A percentile compares a stretch with the other conserved stretches of the same genome.
Conservation (phyloP, 495 filamentous ascomycete species). For the Tuber indicum region DNA sequence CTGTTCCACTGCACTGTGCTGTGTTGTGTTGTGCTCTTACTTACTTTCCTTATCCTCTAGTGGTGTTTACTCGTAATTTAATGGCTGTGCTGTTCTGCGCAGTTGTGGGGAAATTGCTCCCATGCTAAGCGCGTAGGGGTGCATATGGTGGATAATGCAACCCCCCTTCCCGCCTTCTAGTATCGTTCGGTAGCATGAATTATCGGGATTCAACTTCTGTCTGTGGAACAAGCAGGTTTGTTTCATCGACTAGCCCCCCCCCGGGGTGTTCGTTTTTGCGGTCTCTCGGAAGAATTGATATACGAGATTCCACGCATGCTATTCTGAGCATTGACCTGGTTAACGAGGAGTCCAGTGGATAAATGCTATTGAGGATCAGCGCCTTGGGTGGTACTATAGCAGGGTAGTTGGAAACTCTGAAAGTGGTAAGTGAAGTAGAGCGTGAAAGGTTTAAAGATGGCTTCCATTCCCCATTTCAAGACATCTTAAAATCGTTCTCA, state of each 20-base stretch:
- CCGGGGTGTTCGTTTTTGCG: not conserved
- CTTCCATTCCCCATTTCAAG: not conserved
- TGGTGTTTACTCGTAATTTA: not conserved
- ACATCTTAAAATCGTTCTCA: not conserved
- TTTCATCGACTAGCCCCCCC: not conserved
- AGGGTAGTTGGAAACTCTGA: not conserved
- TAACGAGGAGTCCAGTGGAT: not conserved
- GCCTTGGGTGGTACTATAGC: not conserved
- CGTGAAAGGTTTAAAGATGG: not conserved
- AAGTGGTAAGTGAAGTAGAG: not conserved
- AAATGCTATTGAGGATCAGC: not conserved
- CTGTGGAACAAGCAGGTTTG: not conserved
- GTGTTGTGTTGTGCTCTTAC: too few species aligned
- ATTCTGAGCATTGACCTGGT: not conserved
- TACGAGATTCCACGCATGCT: not conserved
- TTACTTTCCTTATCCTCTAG: not conserved
- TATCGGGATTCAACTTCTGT: not conserved
- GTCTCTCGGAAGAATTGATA: not conserved
- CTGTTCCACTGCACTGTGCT: not conserved
- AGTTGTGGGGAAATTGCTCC: not conserved
- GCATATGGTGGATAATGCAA: not conserved
- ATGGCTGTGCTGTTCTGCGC: not conserved
- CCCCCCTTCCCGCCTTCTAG: not conserved
- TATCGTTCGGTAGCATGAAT: not conserved
- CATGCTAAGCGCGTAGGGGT: not conserved